A percentile compares a stretch with the other conserved stretches of the same genome.
These are phyloP conservation scores for Inga leiocalycina DNA, from an alignment of 306 rosid species.

Conservation along the genomic window DNA sequence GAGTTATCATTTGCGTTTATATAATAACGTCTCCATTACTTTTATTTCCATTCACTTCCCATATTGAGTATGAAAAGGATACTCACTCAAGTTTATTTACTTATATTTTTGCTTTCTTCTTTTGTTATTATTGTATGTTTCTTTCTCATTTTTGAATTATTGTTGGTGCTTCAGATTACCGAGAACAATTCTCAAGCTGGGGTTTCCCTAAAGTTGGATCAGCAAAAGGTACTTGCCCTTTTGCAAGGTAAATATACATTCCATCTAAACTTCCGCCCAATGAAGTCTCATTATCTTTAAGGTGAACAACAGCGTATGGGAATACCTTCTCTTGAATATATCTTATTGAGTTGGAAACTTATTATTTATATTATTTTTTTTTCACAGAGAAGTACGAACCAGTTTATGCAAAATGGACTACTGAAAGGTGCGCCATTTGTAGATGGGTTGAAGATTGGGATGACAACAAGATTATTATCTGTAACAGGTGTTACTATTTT, in stretches of 20 bases:
- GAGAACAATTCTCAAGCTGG: constrained; percentile 52
- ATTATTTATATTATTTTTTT: constrained; percentile 36
- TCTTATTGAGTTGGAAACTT: constrained; percentile 29
- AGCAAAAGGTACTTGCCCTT: constrained; percentile 55
- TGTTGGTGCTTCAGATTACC: constrained; percentile 56
- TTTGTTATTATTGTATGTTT: constrained; percentile 11
- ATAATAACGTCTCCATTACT: not conserved
- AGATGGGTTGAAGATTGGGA: constrained; percentile 99
- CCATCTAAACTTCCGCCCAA: constrained; percentile 10
- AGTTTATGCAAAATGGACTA: constrained; percentile 76
- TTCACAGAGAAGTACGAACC: constrained; percentile 78
- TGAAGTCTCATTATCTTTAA: constrained; percentile 33
- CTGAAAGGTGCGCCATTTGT: constrained; percentile 90
- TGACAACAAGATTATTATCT: constrained; percentile 85
- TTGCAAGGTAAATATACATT: constrained; percentile 61
- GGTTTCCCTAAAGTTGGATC: constrained; percentile 51
- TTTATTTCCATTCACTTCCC: constrained; percentile 1
- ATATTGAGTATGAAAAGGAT: not conserved
- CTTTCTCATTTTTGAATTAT: constrained; percentile 35
- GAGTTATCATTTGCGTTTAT: constrained; percentile 17
- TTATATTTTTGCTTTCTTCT: constrained; percentile 11
- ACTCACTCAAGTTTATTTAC: not conserved
- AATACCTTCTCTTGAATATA: constrained; percentile 25
- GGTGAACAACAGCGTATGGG: not conserved
- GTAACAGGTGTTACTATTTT: constrained; percentile 72